Conservation (phyloP, 1,284 basidiomycete genomes). For the Ceratobasidium sp. region DNA sequence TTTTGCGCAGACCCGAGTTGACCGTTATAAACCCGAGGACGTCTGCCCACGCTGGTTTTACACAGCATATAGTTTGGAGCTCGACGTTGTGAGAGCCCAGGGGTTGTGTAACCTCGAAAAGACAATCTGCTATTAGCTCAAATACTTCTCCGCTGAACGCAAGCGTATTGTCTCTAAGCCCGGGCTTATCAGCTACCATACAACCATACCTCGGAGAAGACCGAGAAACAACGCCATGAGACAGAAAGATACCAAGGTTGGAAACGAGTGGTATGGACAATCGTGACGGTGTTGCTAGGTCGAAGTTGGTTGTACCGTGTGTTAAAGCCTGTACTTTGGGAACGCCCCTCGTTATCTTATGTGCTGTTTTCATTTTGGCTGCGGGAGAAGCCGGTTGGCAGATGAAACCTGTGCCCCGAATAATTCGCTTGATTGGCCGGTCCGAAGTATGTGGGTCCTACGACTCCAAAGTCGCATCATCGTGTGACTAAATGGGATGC, state of each 20-base stretch:
- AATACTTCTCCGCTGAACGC: conserved; percentile 5
- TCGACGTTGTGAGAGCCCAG: background rate
- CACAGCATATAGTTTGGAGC: background rate
- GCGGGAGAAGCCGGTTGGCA: no score
- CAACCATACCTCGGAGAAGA: background rate
- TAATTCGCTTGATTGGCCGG: no score
- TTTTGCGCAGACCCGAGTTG: background rate
- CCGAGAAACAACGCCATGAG: background rate
- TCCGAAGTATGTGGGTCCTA: no score
- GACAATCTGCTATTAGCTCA: conserved; percentile 20
- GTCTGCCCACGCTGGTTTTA: conserved; percentile 16
- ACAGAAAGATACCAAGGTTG: background rate
- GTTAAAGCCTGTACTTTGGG: no score
- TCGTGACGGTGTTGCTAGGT: no score
- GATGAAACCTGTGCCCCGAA: no score
- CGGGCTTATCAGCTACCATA: background rate
- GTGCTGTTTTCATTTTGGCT: no score
- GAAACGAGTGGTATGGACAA: background rate
- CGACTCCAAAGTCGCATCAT: no score
- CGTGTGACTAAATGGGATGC: no score
- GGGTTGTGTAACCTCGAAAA: background rate
- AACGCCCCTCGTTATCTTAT: no score
- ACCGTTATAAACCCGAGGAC: conserved; percentile 26
- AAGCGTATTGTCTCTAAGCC: background rate
- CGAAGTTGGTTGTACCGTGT: no score